phyloP scores from a whole-genome alignment of 2,329 filamentous ascomycete species.

The Fusarium xylarioides region DNA sequence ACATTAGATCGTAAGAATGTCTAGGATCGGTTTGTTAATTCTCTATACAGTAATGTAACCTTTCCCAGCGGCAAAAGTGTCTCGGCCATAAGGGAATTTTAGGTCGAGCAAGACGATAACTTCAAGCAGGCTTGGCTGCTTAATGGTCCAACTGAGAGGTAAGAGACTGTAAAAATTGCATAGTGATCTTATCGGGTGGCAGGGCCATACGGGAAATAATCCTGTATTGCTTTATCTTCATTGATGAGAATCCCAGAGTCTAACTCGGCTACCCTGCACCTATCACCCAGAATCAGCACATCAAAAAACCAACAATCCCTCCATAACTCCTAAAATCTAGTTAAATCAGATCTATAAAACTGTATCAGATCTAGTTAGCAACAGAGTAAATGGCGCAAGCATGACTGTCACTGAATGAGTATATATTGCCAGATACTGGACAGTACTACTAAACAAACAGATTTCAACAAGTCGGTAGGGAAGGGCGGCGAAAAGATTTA shows the following conservation, averaged over 20 bases:
- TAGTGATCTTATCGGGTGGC: rapidly evolving
- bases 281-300: rapidly evolving
- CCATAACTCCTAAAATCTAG: not conserved
- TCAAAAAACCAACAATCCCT: not conserved
- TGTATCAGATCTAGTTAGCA: rapidly evolving
- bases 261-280: rapidly evolving
- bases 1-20: rapidly evolving
- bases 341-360: not conserved
- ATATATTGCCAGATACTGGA: rapidly evolving
- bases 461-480: rapidly evolving
- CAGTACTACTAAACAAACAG: rapidly evolving
- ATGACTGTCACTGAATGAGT: rapidly evolving
- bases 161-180: rapidly evolving
- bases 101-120: rapidly evolving
- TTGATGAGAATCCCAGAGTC: rapidly evolving
- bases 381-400: rapidly evolving
- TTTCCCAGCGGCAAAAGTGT: rapidly evolving
- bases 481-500: rapidly evolving
- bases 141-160: rapidly evolving
- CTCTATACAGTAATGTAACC: rapidly evolving
- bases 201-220: rapidly evolving
- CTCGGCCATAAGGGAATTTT: rapidly evolving
- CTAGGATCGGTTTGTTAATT: rapidly evolving
- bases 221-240: rapidly evolving
- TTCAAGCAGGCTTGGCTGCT: rapidly evolving